Percentiles rank a stretch among this genome's conserved stretches.
phyloP scores from a whole-genome alignment of 2,329 filamentous ascomycete species.

The Aspergillus sojae region DNA sequence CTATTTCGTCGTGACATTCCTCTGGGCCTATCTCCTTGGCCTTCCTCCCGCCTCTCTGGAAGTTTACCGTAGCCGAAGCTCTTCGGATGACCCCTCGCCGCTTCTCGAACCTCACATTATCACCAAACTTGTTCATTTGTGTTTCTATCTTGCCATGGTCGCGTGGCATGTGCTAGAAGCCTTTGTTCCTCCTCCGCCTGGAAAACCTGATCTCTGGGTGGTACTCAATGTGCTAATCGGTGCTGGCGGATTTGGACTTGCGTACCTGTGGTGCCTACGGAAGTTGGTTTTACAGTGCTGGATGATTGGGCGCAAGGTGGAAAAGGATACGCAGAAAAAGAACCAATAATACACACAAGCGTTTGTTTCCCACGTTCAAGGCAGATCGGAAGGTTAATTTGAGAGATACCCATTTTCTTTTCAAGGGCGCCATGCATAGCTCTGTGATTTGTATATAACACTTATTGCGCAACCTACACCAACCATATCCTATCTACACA shows the following conservation, averaged over 20 bases:
- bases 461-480: not conserved
- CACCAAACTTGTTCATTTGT: constrained; percentile 71
- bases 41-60: constrained; percentile 76
- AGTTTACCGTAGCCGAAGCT: constrained; percentile 62
- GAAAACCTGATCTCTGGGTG: constrained; percentile 92
- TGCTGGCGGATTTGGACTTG: constrained; percentile 79
- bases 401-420: constrained; percentile 13
- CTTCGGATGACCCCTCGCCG: constrained; percentile 35
- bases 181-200: constrained; percentile 66
- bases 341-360: constrained; percentile 29
- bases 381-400: constrained; percentile 13
- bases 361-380: constrained; percentile 1
- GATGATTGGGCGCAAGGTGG: constrained; percentile 26
- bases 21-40: constrained; percentile 91
- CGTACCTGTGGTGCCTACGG: constrained; percentile 89
- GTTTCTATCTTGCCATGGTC: constrained; percentile 76
- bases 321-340: constrained; percentile 36
- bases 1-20: constrained; percentile 78
- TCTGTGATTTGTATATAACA: not conserved
- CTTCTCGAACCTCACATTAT: constrained; percentile 55
- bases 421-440: not conserved
- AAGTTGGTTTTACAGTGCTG: constrained; percentile 50
- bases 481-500: not conserved
- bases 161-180: constrained; percentile 79
- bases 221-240: constrained; percentile 88